These are phyloP conservation scores for Larix kaempferi DNA, from an alignment of 75 land plant genomes.

Conservation along the genomic window DNA sequence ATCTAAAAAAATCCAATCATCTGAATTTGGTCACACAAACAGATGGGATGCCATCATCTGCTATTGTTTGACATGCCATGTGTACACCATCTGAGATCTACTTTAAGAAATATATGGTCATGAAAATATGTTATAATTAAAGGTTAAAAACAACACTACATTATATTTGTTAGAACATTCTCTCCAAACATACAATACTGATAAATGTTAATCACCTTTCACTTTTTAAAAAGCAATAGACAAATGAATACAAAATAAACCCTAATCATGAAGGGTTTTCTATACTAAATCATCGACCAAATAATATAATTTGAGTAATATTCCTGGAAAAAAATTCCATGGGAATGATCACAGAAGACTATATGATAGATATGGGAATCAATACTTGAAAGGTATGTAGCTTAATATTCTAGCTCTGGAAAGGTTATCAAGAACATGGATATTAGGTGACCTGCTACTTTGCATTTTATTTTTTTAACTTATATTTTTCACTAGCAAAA, in stretches of 20 bases:
- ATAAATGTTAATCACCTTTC: neutral
- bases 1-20: constrained; percentile 17
- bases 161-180: neutral
- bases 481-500: neutral
- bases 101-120: neutral
- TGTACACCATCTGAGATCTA: constrained; percentile 98
- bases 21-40: constrained; percentile 99
- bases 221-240: neutral
- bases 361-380: neutral
- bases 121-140: neutral
- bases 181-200: neutral
- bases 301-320: too few species aligned
- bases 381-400: neutral
- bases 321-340: neutral
- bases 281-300: too few species aligned
- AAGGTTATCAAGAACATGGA: neutral
- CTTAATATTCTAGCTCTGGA: neutral
- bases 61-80: constrained; percentile 96
- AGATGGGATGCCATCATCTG: constrained; percentile 91
- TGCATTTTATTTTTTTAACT: neutral
- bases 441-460: neutral
- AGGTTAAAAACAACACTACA: too few species aligned
- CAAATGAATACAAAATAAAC: neutral
- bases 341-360: neutral
- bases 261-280: too few species aligned